phyloP scores from a whole-genome alignment of 73 alveolate genomes.

The Durusdinium trenchii region DNA sequence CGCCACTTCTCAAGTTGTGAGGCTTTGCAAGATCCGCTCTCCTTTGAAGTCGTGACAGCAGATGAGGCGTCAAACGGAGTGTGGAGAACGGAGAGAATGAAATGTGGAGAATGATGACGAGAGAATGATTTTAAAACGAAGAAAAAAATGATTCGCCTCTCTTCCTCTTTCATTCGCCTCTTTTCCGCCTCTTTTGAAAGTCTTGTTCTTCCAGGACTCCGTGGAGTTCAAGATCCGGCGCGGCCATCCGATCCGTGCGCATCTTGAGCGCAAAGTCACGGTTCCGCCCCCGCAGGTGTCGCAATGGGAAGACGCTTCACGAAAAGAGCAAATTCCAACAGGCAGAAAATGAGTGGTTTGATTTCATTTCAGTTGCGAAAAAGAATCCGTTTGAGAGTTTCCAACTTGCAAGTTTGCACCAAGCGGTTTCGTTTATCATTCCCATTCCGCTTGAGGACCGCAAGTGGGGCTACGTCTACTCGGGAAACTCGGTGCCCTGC shows the following conservation, averaged over 20 bases:
- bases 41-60: conserved; percentile 11
- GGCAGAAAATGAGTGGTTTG: background rate
- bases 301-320: conserved; percentile 67
- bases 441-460: background rate
- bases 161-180: too few species aligned
- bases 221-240: conserved; percentile 79
- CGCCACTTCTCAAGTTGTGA: background rate
- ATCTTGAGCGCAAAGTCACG: background rate
- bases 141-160: too few species aligned
- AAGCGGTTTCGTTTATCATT: background rate
- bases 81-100: too few species aligned
- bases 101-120: too few species aligned
- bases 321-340: conserved; percentile 62
- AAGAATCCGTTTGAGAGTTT: background rate
- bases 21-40: conserved; percentile 40
- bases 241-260: background rate
- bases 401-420: too few species aligned
- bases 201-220: background rate
- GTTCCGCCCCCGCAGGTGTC: background rate
- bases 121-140: too few species aligned
- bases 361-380: background rate
- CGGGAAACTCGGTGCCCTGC: conserved; percentile 45
- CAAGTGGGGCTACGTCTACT: conserved; percentile 78
- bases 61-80: background rate
- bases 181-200: background rate